Conservation (phyloP, 139 green algal genomes). For the Ettlia oleoabundans region DNA sequence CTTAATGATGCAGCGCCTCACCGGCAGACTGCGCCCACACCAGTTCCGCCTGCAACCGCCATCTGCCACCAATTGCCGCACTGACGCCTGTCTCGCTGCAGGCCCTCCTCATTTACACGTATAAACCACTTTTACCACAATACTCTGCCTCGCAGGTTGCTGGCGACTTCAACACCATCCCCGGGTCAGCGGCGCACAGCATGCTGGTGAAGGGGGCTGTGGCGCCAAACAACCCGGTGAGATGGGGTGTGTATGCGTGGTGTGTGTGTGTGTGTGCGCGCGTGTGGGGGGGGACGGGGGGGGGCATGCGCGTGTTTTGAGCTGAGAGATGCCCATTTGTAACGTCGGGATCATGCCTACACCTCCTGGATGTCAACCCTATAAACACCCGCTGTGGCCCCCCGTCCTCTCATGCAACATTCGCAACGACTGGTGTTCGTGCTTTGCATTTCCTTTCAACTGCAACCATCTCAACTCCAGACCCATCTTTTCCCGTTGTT, state of each 20-base stretch:
- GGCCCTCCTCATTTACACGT: neutral
- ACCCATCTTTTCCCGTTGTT: neutral
- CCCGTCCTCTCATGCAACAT: no score
- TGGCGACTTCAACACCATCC: slow-evolving; percentile 97
- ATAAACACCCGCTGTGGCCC: no score
- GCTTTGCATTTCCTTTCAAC: no score
- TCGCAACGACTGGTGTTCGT: no score
- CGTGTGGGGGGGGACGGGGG: no score
- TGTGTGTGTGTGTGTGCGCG: neutral
- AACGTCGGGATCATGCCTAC: no score
- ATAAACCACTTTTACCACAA: neutral
- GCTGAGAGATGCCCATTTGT: neutral
- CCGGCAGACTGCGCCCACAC: no score
- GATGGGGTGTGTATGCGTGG: neutral
- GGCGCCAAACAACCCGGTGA: slow-evolving; percentile 73
- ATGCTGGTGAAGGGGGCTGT: slow-evolving; percentile 87
- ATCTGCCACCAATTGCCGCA: no score
- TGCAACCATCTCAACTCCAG: neutral
- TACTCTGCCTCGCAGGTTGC: slow-evolving; percentile 43
- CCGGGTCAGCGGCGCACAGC: slow-evolving; percentile 88
- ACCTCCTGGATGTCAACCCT: no score
- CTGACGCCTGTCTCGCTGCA: no score
- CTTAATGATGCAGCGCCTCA: no score
- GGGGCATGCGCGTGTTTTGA: neutral
- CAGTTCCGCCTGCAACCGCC: no score